These are phyloP conservation scores for Ophidiomyces ophidiicola DNA, from an alignment of 2,329 filamentous ascomycete genomes.

Conservation along the genomic window DNA sequence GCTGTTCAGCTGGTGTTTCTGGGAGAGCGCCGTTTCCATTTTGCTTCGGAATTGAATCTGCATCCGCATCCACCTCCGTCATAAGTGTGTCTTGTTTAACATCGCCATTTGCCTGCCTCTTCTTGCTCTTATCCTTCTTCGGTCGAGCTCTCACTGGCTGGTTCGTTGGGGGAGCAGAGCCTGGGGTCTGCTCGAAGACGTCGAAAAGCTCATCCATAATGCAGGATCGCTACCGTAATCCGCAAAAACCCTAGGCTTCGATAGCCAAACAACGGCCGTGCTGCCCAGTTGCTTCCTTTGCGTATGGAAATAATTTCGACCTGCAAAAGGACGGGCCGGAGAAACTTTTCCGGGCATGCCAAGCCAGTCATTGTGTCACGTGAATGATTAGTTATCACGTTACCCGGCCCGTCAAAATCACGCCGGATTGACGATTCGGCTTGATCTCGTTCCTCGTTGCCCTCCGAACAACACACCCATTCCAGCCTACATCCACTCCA, in stretches of 20 bases:
- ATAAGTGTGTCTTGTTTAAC: slow-evolving; percentile 43
- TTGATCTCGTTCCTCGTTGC: too few relatives aligned
- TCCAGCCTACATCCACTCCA: not conserved
- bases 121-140: slow-evolving; percentile 58
- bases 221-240: slow-evolving; percentile 4
- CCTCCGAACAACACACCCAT: not conserved
- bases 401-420: not conserved
- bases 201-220: slow-evolving; percentile 70
- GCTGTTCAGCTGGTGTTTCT: slow-evolving; percentile 25
- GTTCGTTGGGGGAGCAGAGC: slow-evolving; percentile 30
- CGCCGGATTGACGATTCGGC: too few relatives aligned
- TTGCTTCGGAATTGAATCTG: slow-evolving; percentile 18
- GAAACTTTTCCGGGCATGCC: not conserved
- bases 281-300: not conserved
- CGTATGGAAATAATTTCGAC: slow-evolving; percentile 2
- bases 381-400: not conserved
- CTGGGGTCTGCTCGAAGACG: slow-evolving; percentile 60
- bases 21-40: not conserved
- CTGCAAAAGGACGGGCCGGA: not conserved
- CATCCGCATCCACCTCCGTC: slow-evolving; percentile 23
- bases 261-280: not conserved
- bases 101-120: slow-evolving; percentile 71
- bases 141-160: slow-evolving; percentile 25
- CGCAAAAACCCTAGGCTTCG: not conserved
- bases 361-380: not conserved